Percentiles rank a stretch among this genome's conserved stretches.
Evolutionary conservation across 1,284 basidiomycete genomes (phyloP).

Genomic region (Ceratobasidium sp.): DNA sequence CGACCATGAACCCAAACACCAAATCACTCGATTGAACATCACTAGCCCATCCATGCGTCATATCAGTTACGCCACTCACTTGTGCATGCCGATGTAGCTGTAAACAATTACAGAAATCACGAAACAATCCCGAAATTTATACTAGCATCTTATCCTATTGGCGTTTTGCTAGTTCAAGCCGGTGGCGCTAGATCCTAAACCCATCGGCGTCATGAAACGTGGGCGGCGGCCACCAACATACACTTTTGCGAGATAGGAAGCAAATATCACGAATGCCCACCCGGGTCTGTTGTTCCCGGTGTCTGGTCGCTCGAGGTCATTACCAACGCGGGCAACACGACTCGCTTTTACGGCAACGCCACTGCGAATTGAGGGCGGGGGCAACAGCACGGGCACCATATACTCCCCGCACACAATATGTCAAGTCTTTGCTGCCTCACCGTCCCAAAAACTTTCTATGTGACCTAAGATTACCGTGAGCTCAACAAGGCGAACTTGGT

Average conservation of each 20-base stretch:
- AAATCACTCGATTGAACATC: background rate
- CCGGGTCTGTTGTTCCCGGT: background rate
- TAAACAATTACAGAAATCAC: background rate
- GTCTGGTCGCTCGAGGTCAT: background rate
- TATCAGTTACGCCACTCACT: background rate
- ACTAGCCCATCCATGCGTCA: background rate
- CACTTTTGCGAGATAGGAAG: slow-evolving; percentile 1
- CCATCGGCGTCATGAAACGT: background rate
- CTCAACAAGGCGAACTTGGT: background rate
- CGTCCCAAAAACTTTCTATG: background rate
- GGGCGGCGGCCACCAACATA: background rate
- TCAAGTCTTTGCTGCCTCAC: slow-evolving; percentile 31
- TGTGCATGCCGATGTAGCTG: background rate
- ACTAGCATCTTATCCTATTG: background rate
- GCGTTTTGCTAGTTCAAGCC: background rate
- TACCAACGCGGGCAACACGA: background rate
- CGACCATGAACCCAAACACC: background rate
- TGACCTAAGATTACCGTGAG: background rate
- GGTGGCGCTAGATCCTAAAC: background rate
- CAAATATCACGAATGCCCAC: background rate
- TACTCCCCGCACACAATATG: slow-evolving; percentile 8
- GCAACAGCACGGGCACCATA: background rate
- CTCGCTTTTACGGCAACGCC: slow-evolving; percentile 1
- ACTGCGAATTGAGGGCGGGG: background rate
- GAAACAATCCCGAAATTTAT: background rate